A percentile compares a stretch with the other conserved stretches of the same genome.
Conservation (phyloP, 495 filamentous ascomycete species). For the Talaromyces nanjingensis region DNA sequence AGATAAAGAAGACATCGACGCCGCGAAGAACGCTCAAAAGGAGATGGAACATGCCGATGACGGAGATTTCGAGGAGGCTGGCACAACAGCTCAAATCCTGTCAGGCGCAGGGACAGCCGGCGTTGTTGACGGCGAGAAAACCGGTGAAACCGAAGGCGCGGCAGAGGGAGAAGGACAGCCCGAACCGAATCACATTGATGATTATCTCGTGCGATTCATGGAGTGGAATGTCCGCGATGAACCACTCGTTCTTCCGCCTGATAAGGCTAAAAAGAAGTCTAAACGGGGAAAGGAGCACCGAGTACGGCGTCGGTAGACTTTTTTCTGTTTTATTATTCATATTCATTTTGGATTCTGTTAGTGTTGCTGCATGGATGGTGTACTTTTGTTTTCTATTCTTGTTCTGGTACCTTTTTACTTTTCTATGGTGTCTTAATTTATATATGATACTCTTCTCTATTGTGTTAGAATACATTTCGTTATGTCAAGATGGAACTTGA, state of each 20-base stretch:
- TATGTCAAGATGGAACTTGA: not conserved
- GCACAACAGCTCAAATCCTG: constrained; percentile 26
- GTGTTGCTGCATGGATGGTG: not conserved
- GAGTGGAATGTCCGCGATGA: constrained; percentile 70
- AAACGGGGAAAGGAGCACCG: constrained; percentile 68
- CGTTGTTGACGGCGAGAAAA: constrained; percentile 22
- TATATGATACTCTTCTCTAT: not conserved
- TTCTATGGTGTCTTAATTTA: constrained; percentile 2
- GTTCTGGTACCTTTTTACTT: not conserved
- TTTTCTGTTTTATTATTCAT: not conserved
- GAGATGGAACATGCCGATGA: constrained; percentile 82
- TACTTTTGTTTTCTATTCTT: not conserved
- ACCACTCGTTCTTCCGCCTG: constrained; percentile 68
- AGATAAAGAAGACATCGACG: constrained; percentile 83
- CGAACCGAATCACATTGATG: constrained; percentile 59
- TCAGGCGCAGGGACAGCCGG: constrained; percentile 20
- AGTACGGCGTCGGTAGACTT: constrained; percentile 32
- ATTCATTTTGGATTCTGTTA: not conserved
- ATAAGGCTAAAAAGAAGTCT: constrained; percentile 71
- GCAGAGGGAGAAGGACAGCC: constrained; percentile 30
- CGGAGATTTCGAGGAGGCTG: constrained; percentile 82
- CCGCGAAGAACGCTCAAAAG: constrained; percentile 80
- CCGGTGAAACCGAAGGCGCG: constrained; percentile 16
- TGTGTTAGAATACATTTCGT: not conserved
- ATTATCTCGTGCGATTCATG: constrained; percentile 78